Base-by-base conservation (phyloP, 2,329 filamentous ascomycete genomes). In the Hypoxylon sp. region DNA sequence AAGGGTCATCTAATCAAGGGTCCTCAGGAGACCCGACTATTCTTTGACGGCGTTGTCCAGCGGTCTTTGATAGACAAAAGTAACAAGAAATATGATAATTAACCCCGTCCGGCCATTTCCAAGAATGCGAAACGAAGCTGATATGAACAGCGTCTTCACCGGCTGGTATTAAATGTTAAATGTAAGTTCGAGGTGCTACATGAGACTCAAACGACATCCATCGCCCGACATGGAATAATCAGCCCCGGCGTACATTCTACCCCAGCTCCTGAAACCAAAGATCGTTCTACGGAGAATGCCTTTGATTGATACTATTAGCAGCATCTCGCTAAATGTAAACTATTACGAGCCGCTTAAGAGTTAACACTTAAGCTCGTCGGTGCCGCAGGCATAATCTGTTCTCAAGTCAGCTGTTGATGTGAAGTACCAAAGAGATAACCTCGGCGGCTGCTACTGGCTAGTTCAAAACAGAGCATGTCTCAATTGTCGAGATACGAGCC, bases 401-500 rank as follows among this genome's bases (percentile, higher is more conserved):
- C 13, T n/a, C 41, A 37, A 49, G 37, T 49, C 53, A 54, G 5
- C 46, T 48, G 24, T 41, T 58, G 22, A 30, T 58, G 39, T 20
- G 22, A 39, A 43, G 41, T 26, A 39, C 32, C n/a, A 49, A 13
- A 37, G 34, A 41, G 43, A 48, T 26, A 44, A 19, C 30, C 26
- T 53, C 28, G 24, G 37, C 46, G 17, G 32, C 30, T 26, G 56
- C 49, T 26, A 55, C 50, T 24, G 32, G 30, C 51, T 41, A 49
- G 30, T 56, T 54, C 53, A 68, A 62, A 65, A 65, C 65, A 59
- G 44, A 54, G 30, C 32, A 44, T 47, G 65, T 63, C 65, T 68
- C 65, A 49, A 68, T 56, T 59, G 39, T 63, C 54, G 56, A 65
- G 53, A 32, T 30, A 28, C 41, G 28, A 58, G 60, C 41, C 59